Evolutionary conservation across 768 basidiomycete genomes (phyloP), one percentile per base, ranked within the genome.

Genomic region (Termitomyces sp.): DNA sequence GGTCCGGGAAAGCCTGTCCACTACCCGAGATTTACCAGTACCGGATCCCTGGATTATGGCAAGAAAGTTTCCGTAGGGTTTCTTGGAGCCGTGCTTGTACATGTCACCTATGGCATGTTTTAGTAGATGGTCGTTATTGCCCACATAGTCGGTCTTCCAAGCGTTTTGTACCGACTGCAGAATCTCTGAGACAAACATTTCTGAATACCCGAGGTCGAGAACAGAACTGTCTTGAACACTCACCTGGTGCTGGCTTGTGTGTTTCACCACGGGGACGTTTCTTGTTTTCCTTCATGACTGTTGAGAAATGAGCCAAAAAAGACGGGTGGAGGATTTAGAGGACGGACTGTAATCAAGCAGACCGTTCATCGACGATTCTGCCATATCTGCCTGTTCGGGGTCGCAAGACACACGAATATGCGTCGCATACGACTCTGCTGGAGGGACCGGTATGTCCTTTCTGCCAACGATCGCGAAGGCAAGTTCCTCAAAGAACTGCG

Each of bases 21-120:
- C 55, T 14, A 44, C 7, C 22, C 59, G 55, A 5, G 59, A 60
- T 56, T 60, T 47, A 16, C 46, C 46, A 9, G 46, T 47, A 10
- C 46, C 46, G 2, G 46, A 60, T 22, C 59, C 55, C 20, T 60
- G 60, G 5, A 60, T 57, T 11, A 60, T 60, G 20, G 49, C 2
- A 16, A n/a, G 20, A 3, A 50, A 35, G 4, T 43, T 43, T 3
- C 20, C 41, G 5, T 43, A 43, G 13, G 22, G 44, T 24, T 14
- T 24, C 3, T 14, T 3, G 13, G 9, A 7, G 11, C 14, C 24
- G 0, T 22, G 7, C 3, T 1, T 11, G 3, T 44, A 5, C 43
- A 44, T 44, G 5, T 11, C 3, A 22, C 13, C 6, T 5, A 44
- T 13, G 20, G 20, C 22, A 13, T 10, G 4, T 24, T 22, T 4